phyloP scores from a whole-genome alignment of 495 filamentous ascomycete species.

The Aspergillus kassunensis region DNA sequence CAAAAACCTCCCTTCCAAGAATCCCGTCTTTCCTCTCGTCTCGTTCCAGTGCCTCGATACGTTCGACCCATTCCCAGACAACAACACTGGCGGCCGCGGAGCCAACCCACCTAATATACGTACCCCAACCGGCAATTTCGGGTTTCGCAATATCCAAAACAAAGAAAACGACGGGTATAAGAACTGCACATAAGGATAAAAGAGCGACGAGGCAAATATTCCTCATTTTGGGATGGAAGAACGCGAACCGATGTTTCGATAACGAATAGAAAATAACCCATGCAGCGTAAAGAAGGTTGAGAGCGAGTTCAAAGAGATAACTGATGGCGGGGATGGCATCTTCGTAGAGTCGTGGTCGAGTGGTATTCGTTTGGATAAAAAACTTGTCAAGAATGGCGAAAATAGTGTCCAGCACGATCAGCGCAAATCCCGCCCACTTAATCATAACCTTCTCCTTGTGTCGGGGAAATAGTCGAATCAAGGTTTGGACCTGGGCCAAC shows the following conservation, averaged over 20 bases:
- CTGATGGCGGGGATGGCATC: conserved; percentile 89
- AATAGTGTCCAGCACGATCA: conserved; percentile 84
- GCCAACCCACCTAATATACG: conserved; percentile 96
- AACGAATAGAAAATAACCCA: conserved; percentile 96
- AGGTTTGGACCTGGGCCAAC: conserved; percentile 94
- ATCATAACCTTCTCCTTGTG: conserved; percentile 97
- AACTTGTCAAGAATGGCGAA: conserved; percentile 91
- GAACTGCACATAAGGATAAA: conserved; percentile 70
- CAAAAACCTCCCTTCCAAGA: conserved; percentile 88
- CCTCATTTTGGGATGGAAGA: conserved; percentile 87
- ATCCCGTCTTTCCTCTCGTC: conserved; percentile 97
- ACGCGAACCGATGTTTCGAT: conserved; percentile 88
- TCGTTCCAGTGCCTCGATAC: conserved; percentile 93
- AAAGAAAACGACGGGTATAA: conserved; percentile 94
- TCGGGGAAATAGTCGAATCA: conserved; percentile 91
- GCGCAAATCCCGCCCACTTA: conserved; percentile 94
- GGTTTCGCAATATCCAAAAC: conserved; percentile 87
- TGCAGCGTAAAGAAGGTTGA: conserved; percentile 86
- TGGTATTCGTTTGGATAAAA: conserved; percentile 52
- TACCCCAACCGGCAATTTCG: conserved; percentile 89
- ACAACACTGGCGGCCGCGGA: conserved; percentile 94
- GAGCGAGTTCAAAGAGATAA: conserved; percentile 87
- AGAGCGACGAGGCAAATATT: conserved; percentile 85
- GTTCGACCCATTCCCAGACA: conserved; percentile 99
- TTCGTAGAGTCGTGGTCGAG: conserved; percentile 66